These are phyloP conservation scores for Lichtheimia ramosa DNA, from an alignment of 371 early-diverging fungal species.

Conservation along the genomic window DNA sequence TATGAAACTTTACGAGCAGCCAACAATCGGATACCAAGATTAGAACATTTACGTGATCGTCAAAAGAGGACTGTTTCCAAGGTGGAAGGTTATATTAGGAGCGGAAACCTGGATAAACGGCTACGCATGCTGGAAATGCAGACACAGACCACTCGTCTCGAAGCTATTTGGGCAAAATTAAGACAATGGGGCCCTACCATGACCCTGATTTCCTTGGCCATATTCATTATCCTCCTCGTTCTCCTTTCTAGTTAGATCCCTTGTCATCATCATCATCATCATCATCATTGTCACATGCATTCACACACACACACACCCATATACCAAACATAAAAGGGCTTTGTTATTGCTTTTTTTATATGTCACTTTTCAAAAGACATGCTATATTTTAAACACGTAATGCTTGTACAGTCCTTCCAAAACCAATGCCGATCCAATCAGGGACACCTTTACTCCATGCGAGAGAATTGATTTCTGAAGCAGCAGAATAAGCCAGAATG, in stretches of 20 bases:
- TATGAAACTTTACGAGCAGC: not conserved
- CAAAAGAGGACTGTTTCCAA: not conserved
- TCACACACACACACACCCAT: too few species aligned
- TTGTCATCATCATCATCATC: not conserved
- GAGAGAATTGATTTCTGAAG: constrained; percentile 70
- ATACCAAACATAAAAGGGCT: too few species aligned
- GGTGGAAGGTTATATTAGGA: constrained; percentile 4
- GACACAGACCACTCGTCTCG: constrained; percentile 3
- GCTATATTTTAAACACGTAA: constrained; percentile 37
- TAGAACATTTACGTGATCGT: constrained; percentile 2
- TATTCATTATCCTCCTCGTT: not conserved
- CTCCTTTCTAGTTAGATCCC: not conserved
- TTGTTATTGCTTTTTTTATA: too few species aligned
- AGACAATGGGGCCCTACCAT: constrained; percentile 8
- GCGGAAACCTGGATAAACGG: not conserved
- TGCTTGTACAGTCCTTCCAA: constrained; percentile 67
- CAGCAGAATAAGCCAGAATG: constrained; percentile 68
- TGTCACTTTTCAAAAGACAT: too few species aligned
- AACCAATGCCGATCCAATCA: constrained; percentile 78
- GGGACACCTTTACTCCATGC: constrained; percentile 69
- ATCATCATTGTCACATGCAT: too few species aligned
- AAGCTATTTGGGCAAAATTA: constrained; percentile 8
- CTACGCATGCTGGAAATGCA: constrained; percentile 5
- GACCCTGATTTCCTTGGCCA: constrained; percentile 3
- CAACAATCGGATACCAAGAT: not conserved